phyloP scores from a whole-genome alignment of 2,329 filamentous ascomycete species.

The Fusarium guadeloupense region DNA sequence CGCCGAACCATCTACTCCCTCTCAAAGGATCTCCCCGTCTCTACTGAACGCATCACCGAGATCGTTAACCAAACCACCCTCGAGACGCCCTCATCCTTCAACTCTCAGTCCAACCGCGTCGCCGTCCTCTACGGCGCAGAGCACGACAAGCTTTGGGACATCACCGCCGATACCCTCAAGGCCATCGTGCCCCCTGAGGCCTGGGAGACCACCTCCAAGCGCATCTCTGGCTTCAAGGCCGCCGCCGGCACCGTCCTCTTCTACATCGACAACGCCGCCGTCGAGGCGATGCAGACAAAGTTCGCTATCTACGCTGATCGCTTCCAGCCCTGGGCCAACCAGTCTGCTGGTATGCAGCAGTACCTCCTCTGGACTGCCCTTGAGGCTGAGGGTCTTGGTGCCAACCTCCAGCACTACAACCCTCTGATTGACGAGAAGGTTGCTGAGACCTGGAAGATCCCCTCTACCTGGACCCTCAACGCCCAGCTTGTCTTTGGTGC shows the following conservation, averaged over 20 bases:
- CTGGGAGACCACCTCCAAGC: constrained; percentile 62
- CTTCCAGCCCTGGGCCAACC: constrained; percentile 79
- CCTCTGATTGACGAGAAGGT: constrained; percentile 82
- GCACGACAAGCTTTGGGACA: constrained; percentile 89
- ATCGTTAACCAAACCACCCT: constrained; percentile 72
- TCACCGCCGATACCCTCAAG: constrained; percentile 62
- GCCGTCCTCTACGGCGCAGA: constrained; percentile 83
- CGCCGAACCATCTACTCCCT: constrained; percentile 77
- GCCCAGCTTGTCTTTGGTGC: constrained; percentile 88
- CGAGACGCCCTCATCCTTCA: constrained; percentile 83
- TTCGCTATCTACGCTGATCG: constrained; percentile 80
- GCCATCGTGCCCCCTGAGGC: constrained; percentile 70
- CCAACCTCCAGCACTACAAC: constrained; percentile 95
- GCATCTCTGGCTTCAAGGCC: constrained; percentile 67
- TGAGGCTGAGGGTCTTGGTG: constrained; percentile 83
- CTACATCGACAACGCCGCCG: constrained; percentile 78
- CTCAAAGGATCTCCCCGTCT: constrained; percentile 66
- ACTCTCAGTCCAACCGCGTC: constrained; percentile 83
- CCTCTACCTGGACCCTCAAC: constrained; percentile 77
- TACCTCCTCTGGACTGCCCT: constrained; percentile 82
- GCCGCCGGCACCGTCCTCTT: constrained; percentile 87
- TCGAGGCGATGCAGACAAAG: constrained; percentile 72
- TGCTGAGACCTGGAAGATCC: constrained; percentile 73
- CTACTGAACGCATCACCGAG: constrained; percentile 66
- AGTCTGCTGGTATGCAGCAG: constrained; percentile 83